These are phyloP conservation scores for Thalassiosira mediterranea DNA, from an alignment of 352 stramenopile genomes.

Conservation along the genomic window DNA sequence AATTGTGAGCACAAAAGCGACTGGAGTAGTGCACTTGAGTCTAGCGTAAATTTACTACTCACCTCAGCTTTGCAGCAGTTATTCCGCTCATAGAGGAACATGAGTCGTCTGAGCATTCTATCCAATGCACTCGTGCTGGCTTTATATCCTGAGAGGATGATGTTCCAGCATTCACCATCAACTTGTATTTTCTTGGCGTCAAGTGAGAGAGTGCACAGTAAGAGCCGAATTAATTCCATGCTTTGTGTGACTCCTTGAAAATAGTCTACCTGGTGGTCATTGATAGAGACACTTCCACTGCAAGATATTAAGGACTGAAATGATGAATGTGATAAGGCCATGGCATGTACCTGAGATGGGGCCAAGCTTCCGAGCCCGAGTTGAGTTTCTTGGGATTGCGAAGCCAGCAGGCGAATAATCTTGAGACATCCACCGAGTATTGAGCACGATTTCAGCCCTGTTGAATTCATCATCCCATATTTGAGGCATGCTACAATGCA, in stretches of 20 bases:
- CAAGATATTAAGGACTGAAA: conserved; percentile 19
- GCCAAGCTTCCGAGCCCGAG: conserved; percentile 23
- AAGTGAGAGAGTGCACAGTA: conserved; percentile 43
- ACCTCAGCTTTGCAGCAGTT: conserved; percentile 38
- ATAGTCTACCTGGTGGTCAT: conserved; percentile 17
- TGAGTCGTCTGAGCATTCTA: conserved; percentile 34
- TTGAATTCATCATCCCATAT: conserved; percentile 47
- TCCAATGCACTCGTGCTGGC: conserved; percentile 40
- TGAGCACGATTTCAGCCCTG: conserved; percentile 12
- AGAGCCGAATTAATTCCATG: conserved; percentile 43
- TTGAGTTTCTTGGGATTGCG: conserved; percentile 6
- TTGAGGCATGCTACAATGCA: conserved; percentile 52
- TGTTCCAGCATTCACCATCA: conserved; percentile 22
- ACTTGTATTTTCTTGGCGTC: conserved; percentile 32
- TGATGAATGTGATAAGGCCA: conserved; percentile 56
- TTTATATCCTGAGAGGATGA: conserved; percentile 47
- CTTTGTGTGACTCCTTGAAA: conserved; percentile 33
- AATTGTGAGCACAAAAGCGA: not conserved
- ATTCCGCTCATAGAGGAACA: conserved; percentile 52
- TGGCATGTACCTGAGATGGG: conserved; percentile 49
- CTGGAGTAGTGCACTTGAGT: too few relatives aligned
- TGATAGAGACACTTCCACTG: not conserved
- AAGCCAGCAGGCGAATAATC: conserved; percentile 27
- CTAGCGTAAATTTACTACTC: too few relatives aligned
- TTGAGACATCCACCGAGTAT: conserved; percentile 46